Percentiles rank a stretch among this genome's conserved stretches.
Conservation (phyloP, 768 basidiomycete species). For the Sarcodon aspratus region DNA sequence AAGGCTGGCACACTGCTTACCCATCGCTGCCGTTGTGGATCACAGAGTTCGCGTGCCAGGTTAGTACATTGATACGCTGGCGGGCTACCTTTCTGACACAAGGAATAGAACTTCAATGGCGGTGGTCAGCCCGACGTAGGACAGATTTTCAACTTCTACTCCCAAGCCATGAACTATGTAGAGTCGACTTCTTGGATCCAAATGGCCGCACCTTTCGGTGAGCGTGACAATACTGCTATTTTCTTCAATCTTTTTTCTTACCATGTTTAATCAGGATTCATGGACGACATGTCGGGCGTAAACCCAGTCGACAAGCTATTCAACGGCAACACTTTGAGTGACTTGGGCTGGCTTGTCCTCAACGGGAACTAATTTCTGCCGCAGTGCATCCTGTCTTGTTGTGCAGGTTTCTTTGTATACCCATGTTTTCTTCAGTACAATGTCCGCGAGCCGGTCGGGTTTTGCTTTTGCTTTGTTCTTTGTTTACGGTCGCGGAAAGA, state of each 20-base stretch:
- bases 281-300: slow-evolving; percentile 46
- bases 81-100: background rate
- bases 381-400: too few relatives aligned
- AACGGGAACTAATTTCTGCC: slow-evolving; percentile 7
- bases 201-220: slow-evolving; percentile 53
- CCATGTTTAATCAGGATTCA: slow-evolving; percentile 27
- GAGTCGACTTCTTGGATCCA: slow-evolving; percentile 29
- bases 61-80: background rate
- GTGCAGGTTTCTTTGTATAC: background rate
- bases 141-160: slow-evolving; percentile 40
- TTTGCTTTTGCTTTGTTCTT: background rate
- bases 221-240: slow-evolving; percentile 9
- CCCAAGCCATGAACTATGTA: slow-evolving; percentile 30
- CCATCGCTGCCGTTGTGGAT: slow-evolving; percentile 32
- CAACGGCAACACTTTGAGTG: slow-evolving; percentile 31
- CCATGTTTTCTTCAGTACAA: background rate
- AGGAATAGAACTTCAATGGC: slow-evolving; percentile 38
- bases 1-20: slow-evolving; percentile 32
- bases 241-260: too few relatives aligned
- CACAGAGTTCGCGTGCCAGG: slow-evolving; percentile 68
- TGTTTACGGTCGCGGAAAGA: background rate
- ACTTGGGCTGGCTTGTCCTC: slow-evolving; percentile 42
- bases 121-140: slow-evolving; percentile 26
- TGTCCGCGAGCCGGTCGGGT: background rate
- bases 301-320: slow-evolving; percentile 45